Evolutionary conservation across 2,329 filamentous ascomycete genomes (phyloP).

Genomic region (Beauveria scarabaeidicola): DNA sequence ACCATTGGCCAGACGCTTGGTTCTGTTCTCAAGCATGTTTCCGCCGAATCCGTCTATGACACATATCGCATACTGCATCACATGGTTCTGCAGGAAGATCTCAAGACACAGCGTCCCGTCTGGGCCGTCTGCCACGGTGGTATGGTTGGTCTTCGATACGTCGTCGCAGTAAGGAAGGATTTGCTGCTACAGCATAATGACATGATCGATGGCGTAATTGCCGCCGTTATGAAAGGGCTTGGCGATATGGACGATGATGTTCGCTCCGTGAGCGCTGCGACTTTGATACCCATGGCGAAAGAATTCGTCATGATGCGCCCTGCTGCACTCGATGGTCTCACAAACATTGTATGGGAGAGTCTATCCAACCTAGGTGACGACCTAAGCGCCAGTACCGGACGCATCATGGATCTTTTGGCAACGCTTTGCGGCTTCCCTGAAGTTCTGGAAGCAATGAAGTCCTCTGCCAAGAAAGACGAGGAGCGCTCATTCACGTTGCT

Average conservation of each 20-base stretch:
- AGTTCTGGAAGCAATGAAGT: conserved; percentile 89
- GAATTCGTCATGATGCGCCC: conserved; percentile 87
- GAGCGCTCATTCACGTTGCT: conserved; percentile 86
- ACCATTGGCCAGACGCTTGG: conserved; percentile 91
- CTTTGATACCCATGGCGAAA: conserved; percentile 87
- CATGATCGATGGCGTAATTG: conserved; percentile 87
- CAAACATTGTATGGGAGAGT: conserved; percentile 96
- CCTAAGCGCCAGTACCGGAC: conserved; percentile 91
- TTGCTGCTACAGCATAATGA: conserved; percentile 73
- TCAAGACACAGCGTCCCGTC: conserved; percentile 62
- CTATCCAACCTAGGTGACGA: conserved; percentile 95
- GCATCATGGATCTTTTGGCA: conserved; percentile 95
- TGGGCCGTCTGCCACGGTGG: conserved; percentile 97
- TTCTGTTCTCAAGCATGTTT: conserved; percentile 77
- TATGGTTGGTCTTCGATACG: conserved; percentile 92
- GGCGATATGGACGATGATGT: conserved; percentile 92
- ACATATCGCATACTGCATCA: conserved; percentile 79
- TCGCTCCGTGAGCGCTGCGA: conserved; percentile 93
- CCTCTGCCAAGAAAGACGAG: conserved; percentile 71
- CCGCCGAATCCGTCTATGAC: conserved; percentile 67
- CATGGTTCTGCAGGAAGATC: conserved; percentile 84
- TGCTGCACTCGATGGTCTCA: conserved; percentile 67
- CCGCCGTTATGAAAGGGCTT: conserved; percentile 89
- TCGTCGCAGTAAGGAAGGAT: conserved; percentile 91
- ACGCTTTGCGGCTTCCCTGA: conserved; percentile 92